Base-by-base conservation (phyloP, 306 rosid genomes). In the Quercus cerris region DNA sequence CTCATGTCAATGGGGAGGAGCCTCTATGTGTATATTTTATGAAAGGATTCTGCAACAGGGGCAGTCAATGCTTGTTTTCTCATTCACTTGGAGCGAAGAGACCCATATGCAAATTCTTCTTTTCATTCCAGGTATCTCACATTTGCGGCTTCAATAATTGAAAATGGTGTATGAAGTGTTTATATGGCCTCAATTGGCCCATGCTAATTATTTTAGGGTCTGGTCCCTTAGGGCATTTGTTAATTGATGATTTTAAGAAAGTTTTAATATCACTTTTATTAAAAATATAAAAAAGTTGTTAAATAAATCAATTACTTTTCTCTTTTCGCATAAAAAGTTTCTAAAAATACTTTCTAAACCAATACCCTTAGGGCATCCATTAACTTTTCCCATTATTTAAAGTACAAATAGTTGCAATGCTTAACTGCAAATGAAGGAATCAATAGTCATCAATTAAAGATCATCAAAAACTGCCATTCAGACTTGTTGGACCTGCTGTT, bases 61-160 rank as follows among this genome's bases (percentile, higher is more conserved):
- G 91, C 62, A 81, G 77, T 79, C 51, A 80, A 54, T 94, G 98
- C 86, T n/a, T 20, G 54, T 94, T 78, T 88, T 86, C 97, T 78
- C 98, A 92, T 81, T 90, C 96, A 70, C 76, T 71, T 64, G 84
- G 87, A 70, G 88, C 91, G 25, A 86, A 78, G 84, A 88, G 78
- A 81, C 87, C 94, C 46, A 75, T 79, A 61, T 94, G 98, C 94
- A 92, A 84, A 80, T 94, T 80, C 85, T 89, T 90, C 86, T 85
- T 66, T 64, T 81, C 97, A 46, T 88, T 87, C 78, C 89, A 94
- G 98, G 98, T 94, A 86, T 22, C 19, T 64, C 51, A 78, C 77
- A 12, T 14, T 44, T 73, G 49, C 35, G 10, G 41, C 49, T 49
- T 57, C 41, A 14, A 11, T 71, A 33, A 35, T 57, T 75, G 15